Base-by-base conservation (phyloP, 495 filamentous ascomycete genomes). In the Hypoxylon perforatum region DNA sequence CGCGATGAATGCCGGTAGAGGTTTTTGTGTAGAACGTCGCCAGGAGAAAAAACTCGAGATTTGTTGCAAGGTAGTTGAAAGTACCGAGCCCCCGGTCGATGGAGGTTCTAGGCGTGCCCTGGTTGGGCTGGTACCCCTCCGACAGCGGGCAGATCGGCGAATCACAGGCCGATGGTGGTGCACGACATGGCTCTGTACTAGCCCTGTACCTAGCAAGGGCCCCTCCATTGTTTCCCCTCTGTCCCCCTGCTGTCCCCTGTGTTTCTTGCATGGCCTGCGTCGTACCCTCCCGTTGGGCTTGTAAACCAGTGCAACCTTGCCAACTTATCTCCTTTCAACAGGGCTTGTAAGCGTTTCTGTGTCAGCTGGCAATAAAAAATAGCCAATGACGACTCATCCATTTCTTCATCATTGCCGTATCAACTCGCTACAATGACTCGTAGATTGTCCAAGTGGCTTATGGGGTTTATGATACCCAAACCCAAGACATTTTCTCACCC, bases 131-230 rank as follows among this genome's bases (percentile, higher is more conserved):
- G 45, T 33, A 41, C 51, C 42, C 21, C 52, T 57, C 65, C 58
- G 55, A 63, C 59, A 56, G 65, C 65, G 65, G 65, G 60, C n/a
- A 45, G n/a, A 60, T 69, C 55, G 60, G 65, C 65, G 65, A 69
- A 69, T 69, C 65, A 63, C 17, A 60, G 11, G 38, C 60, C 50
- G 60, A 60, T 22, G 14, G 57, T 60, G 38, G 65, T 55, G 55
- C 65, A 60, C 55, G 54, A 69, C 55, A 58, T 63, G 45, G n/a
- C 15, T 39, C 11, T 57, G 52, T 51, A 63, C 35, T 22, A 41
- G 38, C 30, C 15, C 48, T 35, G 48, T 51, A 51, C 11, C 21
- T 51, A 28, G 30, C 28, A 38, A 17, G 48, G 23, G 51, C 57
- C 47, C 21, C 18, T 18, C 48, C 23, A 28, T 7, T 28, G 25